phyloP scores from a whole-genome alignment of 1,284 basidiomycete species.

The Ceratobasidium sp. region DNA sequence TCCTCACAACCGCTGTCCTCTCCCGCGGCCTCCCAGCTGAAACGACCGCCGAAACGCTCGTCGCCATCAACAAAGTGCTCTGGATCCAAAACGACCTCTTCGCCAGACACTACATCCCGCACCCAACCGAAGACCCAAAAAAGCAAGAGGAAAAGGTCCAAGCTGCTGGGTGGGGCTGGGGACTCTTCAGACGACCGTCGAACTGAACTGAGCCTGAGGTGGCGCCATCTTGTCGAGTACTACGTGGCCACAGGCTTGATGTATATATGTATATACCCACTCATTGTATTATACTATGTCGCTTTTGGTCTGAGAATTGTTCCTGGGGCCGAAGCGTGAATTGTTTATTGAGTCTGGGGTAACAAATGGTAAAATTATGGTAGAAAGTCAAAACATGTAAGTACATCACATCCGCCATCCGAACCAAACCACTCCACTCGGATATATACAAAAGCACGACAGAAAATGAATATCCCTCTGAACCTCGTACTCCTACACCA shows the following conservation, averaged over 20 bases:
- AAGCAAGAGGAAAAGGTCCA: neutral
- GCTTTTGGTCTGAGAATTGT: no score
- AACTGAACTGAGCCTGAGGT: no score
- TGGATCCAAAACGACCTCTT: constrained; percentile 51
- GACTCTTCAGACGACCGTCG: constrained; percentile 23
- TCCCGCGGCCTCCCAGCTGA: constrained; percentile 39
- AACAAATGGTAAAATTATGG: constrained; percentile 7
- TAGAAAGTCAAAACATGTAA: neutral
- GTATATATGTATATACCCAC: neutral
- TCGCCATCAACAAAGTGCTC: constrained; percentile 45
- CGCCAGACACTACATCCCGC: constrained; percentile 47
- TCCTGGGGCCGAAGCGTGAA: no score
- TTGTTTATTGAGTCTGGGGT: no score
- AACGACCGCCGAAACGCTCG: constrained; percentile 38
- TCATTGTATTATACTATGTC: constrained; percentile 6
- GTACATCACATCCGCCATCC: neutral
- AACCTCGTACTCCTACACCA: constrained; percentile 23
- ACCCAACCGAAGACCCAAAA: neutral
- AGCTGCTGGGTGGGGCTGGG: constrained; percentile 35
- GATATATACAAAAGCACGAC: constrained; percentile 21
- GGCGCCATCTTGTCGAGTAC: no score
- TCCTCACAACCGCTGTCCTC: constrained; percentile 42
- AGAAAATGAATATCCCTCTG: constrained; percentile 14
- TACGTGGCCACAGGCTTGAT: no score
- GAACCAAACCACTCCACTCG: constrained; percentile 10